Conservation (phyloP, 169 alveolate species). For the Plasmodium fragile region DNA sequence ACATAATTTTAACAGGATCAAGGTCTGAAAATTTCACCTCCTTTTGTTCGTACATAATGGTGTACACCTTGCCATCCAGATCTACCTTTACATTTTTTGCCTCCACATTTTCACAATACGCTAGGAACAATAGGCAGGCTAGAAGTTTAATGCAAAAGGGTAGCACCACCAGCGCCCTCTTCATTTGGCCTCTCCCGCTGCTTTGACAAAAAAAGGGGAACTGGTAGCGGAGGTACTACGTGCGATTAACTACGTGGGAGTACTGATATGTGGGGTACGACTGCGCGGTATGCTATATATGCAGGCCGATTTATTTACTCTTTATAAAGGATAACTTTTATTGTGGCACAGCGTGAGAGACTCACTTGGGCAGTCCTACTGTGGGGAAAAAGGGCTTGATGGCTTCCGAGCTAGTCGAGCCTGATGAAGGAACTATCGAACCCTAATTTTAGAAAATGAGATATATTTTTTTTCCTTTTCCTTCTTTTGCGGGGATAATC, state of each 20-base stretch:
- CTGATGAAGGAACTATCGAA: not conserved
- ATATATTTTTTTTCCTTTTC: not conserved
- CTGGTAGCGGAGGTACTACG: not conserved
- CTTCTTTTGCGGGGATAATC: not conserved
- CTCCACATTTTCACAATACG: conserved; percentile 3
- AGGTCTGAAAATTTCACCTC: conserved; percentile 34
- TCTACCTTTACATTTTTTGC: conserved; percentile 17
- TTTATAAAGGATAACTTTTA: not conserved
- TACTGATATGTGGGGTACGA: not conserved
- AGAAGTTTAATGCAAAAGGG: not conserved
- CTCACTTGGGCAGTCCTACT: not conserved
- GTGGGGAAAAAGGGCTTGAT: not conserved
- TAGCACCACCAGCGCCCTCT: not conserved
- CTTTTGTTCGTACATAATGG: conserved; percentile 17
- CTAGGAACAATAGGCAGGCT: not conserved
- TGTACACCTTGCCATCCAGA: conserved; percentile 12
- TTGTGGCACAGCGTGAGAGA: not conserved
- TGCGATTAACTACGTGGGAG: not conserved
- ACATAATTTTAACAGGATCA: conserved; percentile 27
- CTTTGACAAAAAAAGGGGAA: not conserved
- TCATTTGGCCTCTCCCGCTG: not conserved
- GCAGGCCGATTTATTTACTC: not conserved
- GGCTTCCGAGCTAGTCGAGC: not conserved
- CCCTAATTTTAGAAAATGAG: not conserved
- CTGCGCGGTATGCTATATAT: not conserved